Base-by-base conservation (phyloP, 129 eudicot genomes). In the sunflower (Helianthus annuus) region DNA sequence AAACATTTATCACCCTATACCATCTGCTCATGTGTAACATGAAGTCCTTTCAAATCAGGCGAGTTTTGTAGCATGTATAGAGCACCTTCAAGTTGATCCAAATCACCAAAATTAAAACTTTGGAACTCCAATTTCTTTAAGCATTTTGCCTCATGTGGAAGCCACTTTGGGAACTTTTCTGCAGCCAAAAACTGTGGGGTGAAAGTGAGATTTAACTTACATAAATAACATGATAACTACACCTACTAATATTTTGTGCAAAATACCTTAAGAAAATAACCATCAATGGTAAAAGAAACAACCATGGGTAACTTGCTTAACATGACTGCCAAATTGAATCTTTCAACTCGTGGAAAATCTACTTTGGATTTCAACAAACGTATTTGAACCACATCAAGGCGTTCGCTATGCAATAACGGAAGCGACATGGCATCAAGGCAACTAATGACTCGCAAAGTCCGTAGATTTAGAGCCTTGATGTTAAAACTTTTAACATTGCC, bases 81-180 rank as follows among this genome's bases (percentile, higher is more conserved):
- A 56, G 72, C 70, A 49, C 71, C 40, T 10, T 5, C 42, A 76
- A 68, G 63, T 59, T 76, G 63, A 49, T 49, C 63, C 56, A 32
- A 46, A 61, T 68, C 63, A 15, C 45, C 16, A 64, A 74, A 10
- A 45, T 15, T 19, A 39, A 64, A 49, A 22, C 64, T 6, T 34
- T 1, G 0, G 15, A 74, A 38, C 46, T 10, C 0, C 11, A 63
- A 11, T 6, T 1, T 0, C 27, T 15, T 49, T 64, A 74, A 51
- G 5, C 53, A 14, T 36, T 64, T 36, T 19, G 39, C 64, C 7
- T 27, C 1, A 17, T 51, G 11, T 12, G 71, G 71, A 63, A 64
- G 55, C 71, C 72, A 40, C 36, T 74, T 74, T 42, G 65, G 65
- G 24, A 64, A 34, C 55, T 9, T 64, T 55, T 24, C 56, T 64